These are phyloP conservation scores for Dipteronia sinensis DNA, from an alignment of 345 rosid genomes.

Conservation along the genomic window DNA sequence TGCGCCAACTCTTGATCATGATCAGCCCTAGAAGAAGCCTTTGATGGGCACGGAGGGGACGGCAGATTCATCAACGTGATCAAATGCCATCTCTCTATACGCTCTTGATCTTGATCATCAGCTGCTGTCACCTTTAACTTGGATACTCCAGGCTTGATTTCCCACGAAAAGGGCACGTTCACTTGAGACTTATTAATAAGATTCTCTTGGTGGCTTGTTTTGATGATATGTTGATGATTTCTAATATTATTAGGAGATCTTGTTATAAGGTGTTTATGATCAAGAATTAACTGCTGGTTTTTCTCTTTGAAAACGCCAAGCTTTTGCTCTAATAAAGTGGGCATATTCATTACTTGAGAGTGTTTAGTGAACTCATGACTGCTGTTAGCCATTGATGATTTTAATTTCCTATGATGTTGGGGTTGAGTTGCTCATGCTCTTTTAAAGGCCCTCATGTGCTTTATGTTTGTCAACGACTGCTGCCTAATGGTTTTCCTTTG, in stretches of 20 bases:
- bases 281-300: neutral
- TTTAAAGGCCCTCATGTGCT: neutral
- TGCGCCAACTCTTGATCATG: neutral
- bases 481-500: too few relatives aligned
- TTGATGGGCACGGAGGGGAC: neutral
- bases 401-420: neutral
- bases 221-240: too few relatives aligned
- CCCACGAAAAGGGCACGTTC: neutral
- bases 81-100: neutral
- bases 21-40: neutral
- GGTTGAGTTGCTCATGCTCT: neutral
- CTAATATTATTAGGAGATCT: neutral
- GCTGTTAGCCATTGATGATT: neutral
- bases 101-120: too few relatives aligned
- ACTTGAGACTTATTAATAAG: neutral
- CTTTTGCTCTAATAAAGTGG: neutral
- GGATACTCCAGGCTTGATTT: neutral
- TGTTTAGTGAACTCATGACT: neutral
- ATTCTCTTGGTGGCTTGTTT: neutral
- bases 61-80: neutral
- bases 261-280: neutral
- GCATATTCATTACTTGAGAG: neutral
- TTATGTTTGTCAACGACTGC: neutral
- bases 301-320: neutral
- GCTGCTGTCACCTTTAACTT: neutral